Base-by-base conservation (phyloP, 2,329 filamentous ascomycete genomes). In the Acrocalymma vagum region DNA sequence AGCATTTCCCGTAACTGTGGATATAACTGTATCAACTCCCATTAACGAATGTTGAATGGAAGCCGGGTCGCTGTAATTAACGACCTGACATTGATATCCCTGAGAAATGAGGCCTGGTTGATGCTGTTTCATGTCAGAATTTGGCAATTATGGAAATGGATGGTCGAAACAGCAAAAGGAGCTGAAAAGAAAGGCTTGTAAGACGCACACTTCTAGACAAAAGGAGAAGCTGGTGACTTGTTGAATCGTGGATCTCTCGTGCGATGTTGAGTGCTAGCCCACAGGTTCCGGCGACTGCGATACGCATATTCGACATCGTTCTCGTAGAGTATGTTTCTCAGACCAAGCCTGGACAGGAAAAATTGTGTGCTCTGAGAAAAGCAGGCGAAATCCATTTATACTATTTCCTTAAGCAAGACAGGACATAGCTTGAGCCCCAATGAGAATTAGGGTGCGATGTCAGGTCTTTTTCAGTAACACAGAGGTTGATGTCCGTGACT, bases 21-120 rank as follows among this genome's bases (percentile, higher is more conserved):
- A 91, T 40, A 91, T 87, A 55, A 90, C 81, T 9, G 88, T 79
- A 65, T 91, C 85, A 27, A 89, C 79, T 8, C 88, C 88, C 42
- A 79, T 79, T n/a, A 92, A 78, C 7, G 81, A 79, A 62, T 84
- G 89, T 10, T 75, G 75, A 17, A 92, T 76, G 27, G 78, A 78
- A 1, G 78, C 72, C 21, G 77, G 66, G 47, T 83, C 74, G 48
- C 76, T 69, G 63, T 90, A 91, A 71, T 90, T 77, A n/a, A 90
- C 84, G 26, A 82, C 73, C 40, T 83, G 75, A 30, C 89, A 82
- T 65, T 90, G 86, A 53, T 86, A 85, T 29, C 78, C 81, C 43
- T 78, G 74, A 9, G 72, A 63, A 29, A 75, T 73, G 39, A 85
- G 77, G 45, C 79, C 76, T 24, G 79, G 73, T 53, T 83, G 80